Evolutionary conservation across 2,329 filamentous ascomycete species (phyloP).

Genomic region (Phaeosphaeriaceae sp.): DNA sequence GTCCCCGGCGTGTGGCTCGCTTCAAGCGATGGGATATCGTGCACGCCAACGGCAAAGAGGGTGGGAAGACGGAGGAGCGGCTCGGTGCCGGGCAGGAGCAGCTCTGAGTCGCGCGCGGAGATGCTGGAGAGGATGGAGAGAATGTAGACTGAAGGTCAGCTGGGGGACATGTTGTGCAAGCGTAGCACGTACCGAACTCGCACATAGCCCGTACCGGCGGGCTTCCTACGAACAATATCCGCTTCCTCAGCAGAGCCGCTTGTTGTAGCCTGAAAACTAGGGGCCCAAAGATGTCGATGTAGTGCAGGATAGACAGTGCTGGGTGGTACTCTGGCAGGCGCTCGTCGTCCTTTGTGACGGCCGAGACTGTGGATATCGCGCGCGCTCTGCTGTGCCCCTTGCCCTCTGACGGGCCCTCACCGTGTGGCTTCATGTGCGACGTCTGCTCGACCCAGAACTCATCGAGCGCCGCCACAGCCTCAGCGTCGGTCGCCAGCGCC

Average conservation of each 20-base stretch:
- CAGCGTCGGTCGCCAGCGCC: conserved; percentile 68
- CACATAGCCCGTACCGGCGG: conserved; percentile 85
- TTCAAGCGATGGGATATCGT: conserved; percentile 84
- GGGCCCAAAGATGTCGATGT: conserved; percentile 86
- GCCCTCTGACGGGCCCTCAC: not conserved
- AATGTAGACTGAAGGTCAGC: conserved; percentile 74
- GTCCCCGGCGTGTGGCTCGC: conserved; percentile 49
- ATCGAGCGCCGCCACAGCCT: conserved; percentile 70
- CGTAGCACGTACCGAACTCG: conserved; percentile 76
- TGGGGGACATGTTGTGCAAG: not conserved
- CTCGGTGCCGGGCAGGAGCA: conserved; percentile 68
- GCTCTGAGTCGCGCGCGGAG: conserved; percentile 73
- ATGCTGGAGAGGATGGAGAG: conserved; percentile 93
- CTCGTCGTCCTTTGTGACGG: conserved; percentile 66
- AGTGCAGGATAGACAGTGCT: conserved; percentile 78
- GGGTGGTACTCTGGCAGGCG: conserved; percentile 81
- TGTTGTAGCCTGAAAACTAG: conserved; percentile 91
- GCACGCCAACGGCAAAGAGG: conserved; percentile 91
- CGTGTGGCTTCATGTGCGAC: conserved; percentile 7
- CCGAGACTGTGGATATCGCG: conserved; percentile 60
- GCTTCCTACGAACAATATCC: conserved; percentile 85
- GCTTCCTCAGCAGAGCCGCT: conserved; percentile 82
- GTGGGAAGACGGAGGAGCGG: conserved; percentile 72
- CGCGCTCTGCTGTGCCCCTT: conserved; percentile 40
- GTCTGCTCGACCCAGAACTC: conserved; percentile 77